Conservation (phyloP, 2,329 filamentous ascomycete genomes). For the Canariomyces notabilis region DNA sequence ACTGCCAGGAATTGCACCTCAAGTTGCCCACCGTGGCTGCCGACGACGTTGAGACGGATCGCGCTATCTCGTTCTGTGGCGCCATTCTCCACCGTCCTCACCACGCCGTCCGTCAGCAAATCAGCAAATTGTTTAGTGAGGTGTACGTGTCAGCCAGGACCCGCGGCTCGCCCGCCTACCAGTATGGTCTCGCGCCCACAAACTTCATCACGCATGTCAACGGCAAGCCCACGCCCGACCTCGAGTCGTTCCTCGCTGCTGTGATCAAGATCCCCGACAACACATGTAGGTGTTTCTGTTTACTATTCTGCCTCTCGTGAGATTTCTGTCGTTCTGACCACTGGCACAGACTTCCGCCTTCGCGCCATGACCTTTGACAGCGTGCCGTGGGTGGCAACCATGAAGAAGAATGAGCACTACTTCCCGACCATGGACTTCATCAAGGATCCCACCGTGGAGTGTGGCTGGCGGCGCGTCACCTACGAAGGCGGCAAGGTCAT, state of each 20-base stretch:
- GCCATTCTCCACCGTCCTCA: conserved; percentile 90
- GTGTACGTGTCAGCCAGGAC: conserved; percentile 90
- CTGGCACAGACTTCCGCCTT: conserved; percentile 71
- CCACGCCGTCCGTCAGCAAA: conserved; percentile 94
- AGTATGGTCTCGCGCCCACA: conserved; percentile 88
- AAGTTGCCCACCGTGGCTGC: conserved; percentile 81
- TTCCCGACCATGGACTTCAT: conserved; percentile 68
- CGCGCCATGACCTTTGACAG: conserved; percentile 98
- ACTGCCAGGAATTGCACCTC: conserved; percentile 72
- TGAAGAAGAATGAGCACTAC: conserved; percentile 99
- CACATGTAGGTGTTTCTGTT: conserved; percentile 57
- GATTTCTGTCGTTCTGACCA: neutral
- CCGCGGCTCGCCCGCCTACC: conserved; percentile 76
- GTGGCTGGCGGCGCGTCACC: conserved; percentile 59
- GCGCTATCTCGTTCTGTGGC: conserved; percentile 90
- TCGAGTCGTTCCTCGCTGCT: conserved; percentile 73
- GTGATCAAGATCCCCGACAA: conserved; percentile 90
- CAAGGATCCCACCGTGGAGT: conserved; percentile 54
- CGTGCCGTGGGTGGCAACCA: conserved; percentile 97
- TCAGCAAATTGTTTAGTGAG: conserved; percentile 91
- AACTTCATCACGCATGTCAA: conserved; percentile 98
- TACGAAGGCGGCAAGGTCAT: conserved; percentile 53
- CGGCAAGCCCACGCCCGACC: conserved; percentile 74
- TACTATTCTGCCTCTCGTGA: neutral
- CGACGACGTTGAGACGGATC: conserved; percentile 85